Conservation (phyloP, 2,329 filamentous ascomycete genomes). For the Microdochium nivale region DNA sequence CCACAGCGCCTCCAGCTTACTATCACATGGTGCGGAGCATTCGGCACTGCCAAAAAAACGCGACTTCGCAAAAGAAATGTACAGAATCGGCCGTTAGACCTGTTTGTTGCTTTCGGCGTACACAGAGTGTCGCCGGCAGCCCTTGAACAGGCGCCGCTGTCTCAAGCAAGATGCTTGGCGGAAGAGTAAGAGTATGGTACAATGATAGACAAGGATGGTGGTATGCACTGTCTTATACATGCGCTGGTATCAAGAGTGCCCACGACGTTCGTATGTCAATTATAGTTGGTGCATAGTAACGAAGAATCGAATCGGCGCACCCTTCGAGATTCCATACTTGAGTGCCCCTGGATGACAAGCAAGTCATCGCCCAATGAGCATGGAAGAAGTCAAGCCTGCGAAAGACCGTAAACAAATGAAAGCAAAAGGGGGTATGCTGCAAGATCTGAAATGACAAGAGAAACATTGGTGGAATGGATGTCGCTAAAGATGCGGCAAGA, state of each 20-base stretch:
- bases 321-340: background rate
- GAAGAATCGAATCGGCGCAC: background rate
- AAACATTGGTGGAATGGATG: slow-evolving; percentile 2
- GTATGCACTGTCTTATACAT: too few relatives aligned
- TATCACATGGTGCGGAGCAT: background rate
- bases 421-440: background rate
- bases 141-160: background rate
- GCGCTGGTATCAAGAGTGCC: too few relatives aligned
- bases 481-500: slow-evolving; percentile 12
- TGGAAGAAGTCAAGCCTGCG: background rate
- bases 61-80: background rate
- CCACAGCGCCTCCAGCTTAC: background rate
- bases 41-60: background rate
- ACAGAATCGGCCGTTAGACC: background rate
- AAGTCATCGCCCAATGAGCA: background rate
- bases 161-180: background rate
- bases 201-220: too few relatives aligned
- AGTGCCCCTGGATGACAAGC: background rate
- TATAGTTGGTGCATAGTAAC: too few relatives aligned
- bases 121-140: background rate
- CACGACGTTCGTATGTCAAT: too few relatives aligned
- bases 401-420: background rate
- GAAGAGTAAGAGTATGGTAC: too few relatives aligned
- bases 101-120: background rate
- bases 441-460: slow-evolving; percentile 7